Base-by-base conservation (phyloP, 1,284 basidiomycete species). In the Rhodotorula sp. region DNA sequence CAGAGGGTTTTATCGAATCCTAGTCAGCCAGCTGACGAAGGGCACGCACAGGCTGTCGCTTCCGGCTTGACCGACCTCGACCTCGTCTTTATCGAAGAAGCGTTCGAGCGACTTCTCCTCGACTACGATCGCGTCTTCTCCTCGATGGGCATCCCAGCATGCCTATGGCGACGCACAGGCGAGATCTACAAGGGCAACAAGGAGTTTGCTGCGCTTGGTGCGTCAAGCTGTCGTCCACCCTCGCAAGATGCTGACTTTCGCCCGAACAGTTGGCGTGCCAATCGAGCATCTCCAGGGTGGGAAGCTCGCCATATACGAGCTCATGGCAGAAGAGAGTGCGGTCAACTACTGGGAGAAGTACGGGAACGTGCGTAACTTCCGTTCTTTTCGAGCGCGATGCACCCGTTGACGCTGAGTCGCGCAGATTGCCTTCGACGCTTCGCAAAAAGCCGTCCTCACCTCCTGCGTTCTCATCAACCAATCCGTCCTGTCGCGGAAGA, bases 311-410 rank as follows among this genome's bases (percentile, higher is more conserved):
- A 97, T 99, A 65, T 98, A 98, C 81, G 95, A 99, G 80, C 85
- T 98, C 20, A 94, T 95, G 92, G 90, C 91, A 4, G 91, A 95
- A 80, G 94, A 97, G 79, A 91, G 89, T 9, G 93, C 94, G 4
- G 94, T 97, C 31, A 94, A 97, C 80, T 99, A 96, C 79, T 98
- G 92, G 91, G 92, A 95, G 88, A 92, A 92, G 87, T 96, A 95
- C 75, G 92, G 92, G 64, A 89, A 93, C 74, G 72, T 74, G 53
- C 54, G 72, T 47, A 24, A 4, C 8, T n/a, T 58, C n/a, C 30
- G 16, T 30, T 1, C 26, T 44, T 47, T 26, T 20, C 11, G 2
- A 11, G 7, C 8, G 9, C 30, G 30, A 28, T 26, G 18, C n/a
- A 2, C 22, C 2, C 4, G 4, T 26, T 30, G 20, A 18, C 48